Evolutionary conservation across 179 eudicot genomes (phyloP), one percentile per base, ranked within the genome.

Genomic region (Silene coronaria): DNA sequence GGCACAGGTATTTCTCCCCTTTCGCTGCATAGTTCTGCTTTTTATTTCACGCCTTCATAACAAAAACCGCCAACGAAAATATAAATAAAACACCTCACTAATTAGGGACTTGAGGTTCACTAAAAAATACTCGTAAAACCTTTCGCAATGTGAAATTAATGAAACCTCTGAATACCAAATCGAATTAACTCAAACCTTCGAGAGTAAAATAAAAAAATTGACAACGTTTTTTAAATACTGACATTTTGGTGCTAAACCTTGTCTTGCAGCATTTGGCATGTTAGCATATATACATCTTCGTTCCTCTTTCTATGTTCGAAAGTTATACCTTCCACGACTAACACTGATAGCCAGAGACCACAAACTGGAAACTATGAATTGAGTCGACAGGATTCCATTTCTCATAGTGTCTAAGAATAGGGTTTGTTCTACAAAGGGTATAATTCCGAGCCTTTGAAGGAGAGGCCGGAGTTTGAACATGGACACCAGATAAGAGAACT

Each of bases 251-350:
- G 28, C 55, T 22, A 27, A 55, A 67, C 45, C 65, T 17, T 82
- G 72, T 21, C 66, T 78, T 86, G 85, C 91, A 94, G 98, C 74
- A 19, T 88, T 71, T 94, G 98, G 98, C 98, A 94, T 75, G 75
- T 94, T 65, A 86, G 85, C 75, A 86, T 90, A 80, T 94, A 90
- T 78, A 85, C 92, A 11, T 86, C 96, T 19, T 92, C 98, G 28
- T 90, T 94, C 84, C 84, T 94, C 73, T 94, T 94, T 84, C 91
- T 94, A 64, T 92, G 91, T 81, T 90, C 97, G 5, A 94, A 90
- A 83, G 84, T 82, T 73, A 80, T 74, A 6, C 67, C 70, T 16
- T 80, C 34, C 17, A 70, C 60, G 61, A 38, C 70, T 13, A 38
- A 55, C 66, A 75, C 66, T 42, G 94, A 82, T 66, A 73, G 78